Evolutionary conservation across 352 stramenopile species (phyloP), one percentile per base, ranked within the genome.

Genomic region (Thalassiosira mediterranea): DNA sequence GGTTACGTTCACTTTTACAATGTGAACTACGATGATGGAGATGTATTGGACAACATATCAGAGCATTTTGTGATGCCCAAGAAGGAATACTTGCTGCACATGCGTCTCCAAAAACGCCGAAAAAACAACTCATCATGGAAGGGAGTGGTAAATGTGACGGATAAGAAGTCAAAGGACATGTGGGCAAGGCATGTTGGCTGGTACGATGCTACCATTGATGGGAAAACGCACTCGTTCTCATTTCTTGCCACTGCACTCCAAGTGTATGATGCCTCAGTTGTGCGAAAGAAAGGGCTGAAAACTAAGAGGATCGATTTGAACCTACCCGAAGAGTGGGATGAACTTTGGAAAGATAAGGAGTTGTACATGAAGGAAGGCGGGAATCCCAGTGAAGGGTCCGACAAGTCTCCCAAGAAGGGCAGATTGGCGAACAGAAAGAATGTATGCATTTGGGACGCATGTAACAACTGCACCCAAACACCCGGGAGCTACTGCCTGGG

Each of bases 171-270:
- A 19, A 38, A 42, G 37, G 66, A 76, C 61, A 25, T 8, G 19
- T 76, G 66, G 66, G 66, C 66, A 1, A 76, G 61, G 11, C 19
- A 49, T 23, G 56, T 76, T 32, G 66, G 66, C 13, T 76, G 48
- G 42, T 76, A 76, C 54, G 66, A 67, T 44, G 66, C 66, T 13
- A 49, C 10, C 5, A 68, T 76, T 23, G 56, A 68, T 37, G n/a
- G n/a, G n/a, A n/a, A n/a, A n/a, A n/a, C n/a, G n/a, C n/a, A n/a
- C n/a, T n/a, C n/a, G n/a, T n/a, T 68, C 25, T 56, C 66, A 34
- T 25, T 68, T 0, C 21, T 76, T 3, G 48, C 44, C 13, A 31
- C 52, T 61, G 66, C 66, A 0, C 37, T 68, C n/a, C 37, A 34
- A 4, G 44, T 54, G 17, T 56, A 63, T 26, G 66, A 76, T 49